Evolutionary conservation across 176 grass and related monocot genomes (phyloP), one percentile per base, ranked within the genome.

Genomic region (Pontederia crassipes): DNA sequence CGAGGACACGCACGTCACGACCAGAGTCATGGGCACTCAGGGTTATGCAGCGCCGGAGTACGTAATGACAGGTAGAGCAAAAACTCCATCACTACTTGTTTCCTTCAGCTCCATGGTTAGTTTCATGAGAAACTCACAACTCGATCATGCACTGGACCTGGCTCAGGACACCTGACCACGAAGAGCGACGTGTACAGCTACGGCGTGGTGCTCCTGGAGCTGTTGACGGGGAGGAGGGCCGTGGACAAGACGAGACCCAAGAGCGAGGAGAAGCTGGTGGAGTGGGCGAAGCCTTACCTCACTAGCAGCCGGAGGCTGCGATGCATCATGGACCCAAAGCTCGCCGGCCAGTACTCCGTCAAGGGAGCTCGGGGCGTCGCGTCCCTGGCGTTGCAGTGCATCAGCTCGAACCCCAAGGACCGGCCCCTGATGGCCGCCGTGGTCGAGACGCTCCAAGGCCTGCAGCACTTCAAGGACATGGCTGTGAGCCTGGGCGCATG

Each of bases 11-110:
- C 93, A 98, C 74, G 93, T 98, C 45, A 92, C 84, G 0, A 98
- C 93, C 8, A 78, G 88, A 11, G 93, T 98, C n/a, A 98, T 98
- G 93, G 93, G 93, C 48, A 98, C 93, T 1, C 93, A 98, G 62
- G 93, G 93, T 3, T 98, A 98, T 28, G 88, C 93, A 0, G 93
- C 93, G 6, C 93, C 93, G 1, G 93, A 98, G 69, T 92, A 98
- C 59, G 84, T 98, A 48, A 85, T 83, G 88, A 98, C 93, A 59
- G 81, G 81, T 83, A 48, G 54, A 51, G 9, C 29, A 14, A 4
- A 16, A 50, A 57, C 3, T 0, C 11, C 20, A 28, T 58, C 16
- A n/a, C 9, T 10, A 3, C 17, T 57, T 24, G 20, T 24, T 24
- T 24, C 20, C 20, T 24, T 24, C 20, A 24, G 20, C 20, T 24